Evolutionary conservation across 495 filamentous ascomycete species (phyloP), one percentile per base, ranked within the genome.

Genomic region (Neurospora sp.): DNA sequence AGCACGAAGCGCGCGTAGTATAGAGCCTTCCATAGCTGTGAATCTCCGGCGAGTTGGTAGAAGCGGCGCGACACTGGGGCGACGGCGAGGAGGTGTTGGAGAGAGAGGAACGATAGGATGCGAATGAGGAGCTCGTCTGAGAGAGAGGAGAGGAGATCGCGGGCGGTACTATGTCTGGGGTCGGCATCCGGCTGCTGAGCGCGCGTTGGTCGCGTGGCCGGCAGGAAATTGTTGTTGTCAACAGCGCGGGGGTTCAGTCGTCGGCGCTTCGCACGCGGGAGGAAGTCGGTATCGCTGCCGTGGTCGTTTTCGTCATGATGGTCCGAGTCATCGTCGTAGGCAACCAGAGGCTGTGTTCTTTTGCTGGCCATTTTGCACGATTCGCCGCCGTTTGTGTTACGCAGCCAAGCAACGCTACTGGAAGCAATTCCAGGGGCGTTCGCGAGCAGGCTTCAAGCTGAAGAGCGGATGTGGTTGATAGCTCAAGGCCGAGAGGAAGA

Each of bases 1-100:
- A 91, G 87, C 10, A 99, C 94, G 82, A 97, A 99, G 74, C 91
- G 89, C 40, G 89, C 86, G 83, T 97, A 97, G 83, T 97, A 99
- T 40, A 92, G 85, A 9, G 87, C 86, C 82, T 95, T 97, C 96
- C 96, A 99, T 69, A 99, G 83, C 79, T 97, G 93, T 12, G 91
- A 91, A 82, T 99, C 96, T 73, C 86, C 86, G 20, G 92, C 86
- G 16, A 99, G 84, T n/a, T 81, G 82, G 76, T 90, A 85, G 77
- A 97, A 93, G 48, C 90, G 91, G 61, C 83, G 89, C n/a, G 93
- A 97, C 37, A 96, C 81, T 68, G 91, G 93, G 75, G 96, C 89
- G 74, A 91, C 92, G 40, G 86, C 82, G 59, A 91, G 84, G 37
- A 99, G 86, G 38, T 92, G 88, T 2, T 84, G 79, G 27, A 92